These are phyloP conservation scores for Colletotrichum sp. DNA, from an alignment of 2,329 filamentous ascomycete genomes.

Conservation along the genomic window DNA sequence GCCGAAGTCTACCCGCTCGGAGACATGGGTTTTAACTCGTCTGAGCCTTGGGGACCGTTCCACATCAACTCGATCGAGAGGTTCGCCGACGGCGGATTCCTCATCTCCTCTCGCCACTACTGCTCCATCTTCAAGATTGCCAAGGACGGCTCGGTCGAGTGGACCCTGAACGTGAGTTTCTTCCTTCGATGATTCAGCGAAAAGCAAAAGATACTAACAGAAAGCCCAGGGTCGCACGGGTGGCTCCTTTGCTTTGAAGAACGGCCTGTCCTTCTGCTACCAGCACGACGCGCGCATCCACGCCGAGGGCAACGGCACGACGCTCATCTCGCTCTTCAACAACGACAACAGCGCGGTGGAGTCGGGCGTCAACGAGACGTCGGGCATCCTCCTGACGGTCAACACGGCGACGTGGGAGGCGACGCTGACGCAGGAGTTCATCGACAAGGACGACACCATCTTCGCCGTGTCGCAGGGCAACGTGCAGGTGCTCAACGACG, in stretches of 20 bases:
- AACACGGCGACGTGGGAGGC: slow-evolving; percentile 31
- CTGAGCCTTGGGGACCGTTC: slow-evolving; percentile 57
- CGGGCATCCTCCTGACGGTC: slow-evolving; percentile 27
- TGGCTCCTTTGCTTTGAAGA: slow-evolving; percentile 16
- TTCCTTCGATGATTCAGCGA: not conserved
- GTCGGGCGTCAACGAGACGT: slow-evolving; percentile 25
- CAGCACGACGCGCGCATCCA: slow-evolving; percentile 38
- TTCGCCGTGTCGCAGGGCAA: slow-evolving; percentile 53
- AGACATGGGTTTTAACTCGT: slow-evolving; percentile 28
- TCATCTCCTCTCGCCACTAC: slow-evolving; percentile 58
- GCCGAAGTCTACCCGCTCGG: slow-evolving; percentile 22
- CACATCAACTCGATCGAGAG: slow-evolving; percentile 64
- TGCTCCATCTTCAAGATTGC: slow-evolving; percentile 50
- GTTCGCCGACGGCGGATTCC: slow-evolving; percentile 52
- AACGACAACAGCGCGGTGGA: slow-evolving; percentile 33
- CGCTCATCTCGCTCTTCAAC: slow-evolving; percentile 37
- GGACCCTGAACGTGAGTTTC: slow-evolving; percentile 5
- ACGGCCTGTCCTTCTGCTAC: slow-evolving; percentile 37
- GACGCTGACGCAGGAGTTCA: slow-evolving; percentile 26
- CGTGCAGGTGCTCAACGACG: slow-evolving; percentile 53
- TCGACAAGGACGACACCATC: slow-evolving; percentile 30
- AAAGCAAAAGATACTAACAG: not conserved
- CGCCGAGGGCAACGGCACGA: slow-evolving; percentile 21
- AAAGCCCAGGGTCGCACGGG: not conserved
- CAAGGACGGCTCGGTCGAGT: slow-evolving; percentile 28